Conservation (phyloP, 164 flowering plant genomes). For the Tetrastigma voinierianum region DNA sequence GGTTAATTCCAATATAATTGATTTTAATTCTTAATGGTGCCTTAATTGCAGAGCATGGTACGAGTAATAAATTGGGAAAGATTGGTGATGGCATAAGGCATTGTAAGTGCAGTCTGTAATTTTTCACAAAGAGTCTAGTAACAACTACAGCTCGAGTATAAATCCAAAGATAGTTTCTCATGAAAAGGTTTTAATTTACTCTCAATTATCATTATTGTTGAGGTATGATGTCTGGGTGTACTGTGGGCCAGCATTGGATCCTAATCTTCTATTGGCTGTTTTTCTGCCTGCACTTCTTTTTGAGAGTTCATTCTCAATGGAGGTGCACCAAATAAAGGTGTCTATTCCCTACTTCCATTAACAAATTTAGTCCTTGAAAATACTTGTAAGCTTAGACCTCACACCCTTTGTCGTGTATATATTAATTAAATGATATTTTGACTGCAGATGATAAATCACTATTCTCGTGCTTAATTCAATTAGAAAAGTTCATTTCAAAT, state of each 20-base stretch:
- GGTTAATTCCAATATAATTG: no score
- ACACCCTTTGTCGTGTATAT: no score
- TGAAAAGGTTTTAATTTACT: background rate
- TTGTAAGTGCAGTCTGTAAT: slow-evolving; percentile 53
- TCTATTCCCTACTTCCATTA: slow-evolving; percentile 3
- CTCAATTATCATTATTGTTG: background rate
- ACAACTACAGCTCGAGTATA: background rate
- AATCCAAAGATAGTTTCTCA: no score
- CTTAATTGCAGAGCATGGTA: slow-evolving; percentile 69
- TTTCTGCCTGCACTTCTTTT: slow-evolving; percentile 96
- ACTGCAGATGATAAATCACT: no score
- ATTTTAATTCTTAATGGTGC: background rate
- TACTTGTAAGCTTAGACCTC: background rate
- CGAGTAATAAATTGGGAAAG: slow-evolving; percentile 63
- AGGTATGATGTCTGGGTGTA: slow-evolving; percentile 14
- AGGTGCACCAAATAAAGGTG: slow-evolving; percentile 97
- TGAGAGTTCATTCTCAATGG: slow-evolving; percentile 96
- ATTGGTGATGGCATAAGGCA: slow-evolving; percentile 86
- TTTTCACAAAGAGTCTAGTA: background rate
- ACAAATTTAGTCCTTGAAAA: background rate
- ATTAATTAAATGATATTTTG: no score
- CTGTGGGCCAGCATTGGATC: slow-evolving; percentile 92
- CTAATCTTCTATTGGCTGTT: slow-evolving; percentile 84
- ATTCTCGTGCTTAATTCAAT: no score
- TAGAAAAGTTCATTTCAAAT: no score